These are phyloP conservation scores for Borovskyia barvae DNA, from an alignment of 208 protist genomes.

Conservation along the genomic window DNA sequence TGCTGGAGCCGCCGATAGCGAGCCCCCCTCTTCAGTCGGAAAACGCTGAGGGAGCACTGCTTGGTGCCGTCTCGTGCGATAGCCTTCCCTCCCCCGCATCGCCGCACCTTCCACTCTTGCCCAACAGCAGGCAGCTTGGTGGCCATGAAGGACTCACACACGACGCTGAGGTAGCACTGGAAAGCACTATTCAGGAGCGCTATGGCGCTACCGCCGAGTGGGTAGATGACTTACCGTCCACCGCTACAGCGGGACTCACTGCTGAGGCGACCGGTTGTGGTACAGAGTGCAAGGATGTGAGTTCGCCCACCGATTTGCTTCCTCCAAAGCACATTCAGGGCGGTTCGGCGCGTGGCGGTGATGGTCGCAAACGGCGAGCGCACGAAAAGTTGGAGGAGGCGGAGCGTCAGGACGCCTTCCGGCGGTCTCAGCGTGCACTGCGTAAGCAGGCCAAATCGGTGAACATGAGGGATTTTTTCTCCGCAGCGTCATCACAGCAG, in stretches of 20 bases:
- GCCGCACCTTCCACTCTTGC: too few species aligned
- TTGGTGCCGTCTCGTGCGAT: too few species aligned
- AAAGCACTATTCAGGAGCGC: conserved; percentile 14
- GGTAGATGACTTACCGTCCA: conserved; percentile 13
- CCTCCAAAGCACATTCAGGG: too few species aligned
- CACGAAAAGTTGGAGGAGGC: conserved; percentile 28
- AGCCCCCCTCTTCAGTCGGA: too few species aligned
- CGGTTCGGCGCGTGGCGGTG: neutral
- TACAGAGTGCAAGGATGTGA: too few species aligned
- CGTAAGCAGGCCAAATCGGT: conserved; percentile 60
- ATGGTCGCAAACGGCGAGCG: conserved; percentile 10
- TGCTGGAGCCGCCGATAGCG: too few species aligned
- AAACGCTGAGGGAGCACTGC: too few species aligned
- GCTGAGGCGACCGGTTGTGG: too few species aligned
- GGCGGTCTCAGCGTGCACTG: conserved; percentile 63
- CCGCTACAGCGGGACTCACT: neutral
- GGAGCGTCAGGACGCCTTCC: conserved; percentile 39
- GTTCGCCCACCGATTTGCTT: too few species aligned
- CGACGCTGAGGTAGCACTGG: neutral
- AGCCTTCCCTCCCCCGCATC: too few species aligned
- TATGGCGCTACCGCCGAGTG: conserved; percentile 18
- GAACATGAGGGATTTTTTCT: conserved; percentile 67
- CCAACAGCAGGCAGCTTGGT: too few species aligned
- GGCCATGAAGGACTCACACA: neutral
- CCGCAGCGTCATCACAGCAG: conserved; percentile 4